These are phyloP conservation scores for Candolleomyces aberdarensis DNA, from an alignment of 768 basidiomycete genomes.

Conservation along the genomic window DNA sequence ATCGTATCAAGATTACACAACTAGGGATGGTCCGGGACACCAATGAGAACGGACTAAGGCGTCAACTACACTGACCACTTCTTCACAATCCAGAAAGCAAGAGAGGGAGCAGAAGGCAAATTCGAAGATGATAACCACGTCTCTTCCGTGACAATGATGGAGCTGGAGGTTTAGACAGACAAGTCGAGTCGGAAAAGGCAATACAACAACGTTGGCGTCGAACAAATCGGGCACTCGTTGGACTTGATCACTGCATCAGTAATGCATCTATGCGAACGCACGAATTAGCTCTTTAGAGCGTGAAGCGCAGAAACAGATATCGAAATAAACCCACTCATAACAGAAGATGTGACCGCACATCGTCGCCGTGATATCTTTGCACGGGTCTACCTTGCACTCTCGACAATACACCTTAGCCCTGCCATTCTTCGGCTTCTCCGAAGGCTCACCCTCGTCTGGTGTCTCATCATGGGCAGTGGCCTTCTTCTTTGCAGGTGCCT, in stretches of 20 bases:
- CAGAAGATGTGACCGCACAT: conserved; percentile 68
- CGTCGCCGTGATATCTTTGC: conserved; percentile 52
- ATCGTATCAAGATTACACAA: no score
- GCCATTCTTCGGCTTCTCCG: conserved; percentile 47
- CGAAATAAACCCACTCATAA: conserved; percentile 29
- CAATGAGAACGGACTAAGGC: no score
- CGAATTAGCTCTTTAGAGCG: conserved; percentile 16
- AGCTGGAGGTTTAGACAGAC: no score
- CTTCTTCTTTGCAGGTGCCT: conserved; percentile 25
- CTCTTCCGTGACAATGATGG: no score
- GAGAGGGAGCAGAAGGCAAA: no score
- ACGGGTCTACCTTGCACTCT: conserved; percentile 44
- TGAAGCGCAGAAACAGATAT: not conserved
- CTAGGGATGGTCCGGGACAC: no score
- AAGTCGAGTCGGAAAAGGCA: no score
- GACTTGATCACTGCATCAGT: conserved; percentile 40
- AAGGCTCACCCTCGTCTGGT: conserved; percentile 28
- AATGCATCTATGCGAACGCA: conserved; percentile 8
- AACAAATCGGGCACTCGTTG: conserved; percentile 38
- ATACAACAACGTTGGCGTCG: no score
- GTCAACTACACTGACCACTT: no score
- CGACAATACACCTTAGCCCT: conserved; percentile 46
- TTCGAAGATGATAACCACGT: not conserved
- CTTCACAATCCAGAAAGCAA: no score
- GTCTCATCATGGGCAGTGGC: conserved; percentile 22